These are phyloP conservation scores for Xylaria sp. DNA, from an alignment of 2,329 filamentous ascomycete genomes.

Conservation along the genomic window DNA sequence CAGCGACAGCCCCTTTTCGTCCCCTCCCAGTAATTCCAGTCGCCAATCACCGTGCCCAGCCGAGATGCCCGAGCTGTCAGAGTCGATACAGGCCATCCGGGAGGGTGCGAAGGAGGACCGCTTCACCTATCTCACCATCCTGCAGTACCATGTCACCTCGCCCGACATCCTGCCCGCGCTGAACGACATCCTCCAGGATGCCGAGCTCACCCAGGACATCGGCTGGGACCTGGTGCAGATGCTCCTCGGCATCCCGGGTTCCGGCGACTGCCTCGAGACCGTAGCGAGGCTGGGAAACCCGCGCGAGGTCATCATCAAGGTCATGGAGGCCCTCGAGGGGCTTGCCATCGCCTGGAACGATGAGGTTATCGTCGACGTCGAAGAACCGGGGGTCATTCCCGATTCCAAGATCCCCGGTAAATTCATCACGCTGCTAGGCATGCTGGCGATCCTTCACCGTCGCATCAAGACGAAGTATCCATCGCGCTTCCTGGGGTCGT, in stretches of 20 bases:
- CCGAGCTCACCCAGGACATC: conserved; percentile 71
- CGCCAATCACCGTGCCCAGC: conserved; percentile 18
- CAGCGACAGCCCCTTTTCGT: neutral
- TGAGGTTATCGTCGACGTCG: conserved; percentile 44
- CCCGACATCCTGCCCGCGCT: conserved; percentile 68
- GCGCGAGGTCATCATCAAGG: conserved; percentile 78
- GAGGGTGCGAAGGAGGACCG: conserved; percentile 53
- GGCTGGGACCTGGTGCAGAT: conserved; percentile 84
- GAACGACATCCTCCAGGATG: conserved; percentile 69
- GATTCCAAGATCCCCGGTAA: conserved; percentile 43
- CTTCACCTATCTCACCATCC: conserved; percentile 76
- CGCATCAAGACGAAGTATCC: conserved; percentile 78
- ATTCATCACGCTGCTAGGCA: conserved; percentile 70
- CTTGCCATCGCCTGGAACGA: conserved; percentile 52
- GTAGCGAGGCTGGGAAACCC: conserved; percentile 80
- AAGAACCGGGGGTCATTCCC: conserved; percentile 41
- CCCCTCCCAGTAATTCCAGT: neutral
- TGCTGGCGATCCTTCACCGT: conserved; percentile 73
- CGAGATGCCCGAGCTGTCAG: conserved; percentile 32
- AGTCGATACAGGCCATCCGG: conserved; percentile 37
- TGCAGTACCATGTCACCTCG: conserved; percentile 70
- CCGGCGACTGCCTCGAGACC: conserved; percentile 71
- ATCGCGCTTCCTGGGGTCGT: conserved; percentile 76
- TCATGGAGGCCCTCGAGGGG: conserved; percentile 70
- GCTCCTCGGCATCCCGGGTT: conserved; percentile 67